A percentile compares a stretch with the other conserved stretches of the same genome.
Conservation (phyloP, 2,329 filamentous ascomycete species). For the Xylaria sp. region DNA sequence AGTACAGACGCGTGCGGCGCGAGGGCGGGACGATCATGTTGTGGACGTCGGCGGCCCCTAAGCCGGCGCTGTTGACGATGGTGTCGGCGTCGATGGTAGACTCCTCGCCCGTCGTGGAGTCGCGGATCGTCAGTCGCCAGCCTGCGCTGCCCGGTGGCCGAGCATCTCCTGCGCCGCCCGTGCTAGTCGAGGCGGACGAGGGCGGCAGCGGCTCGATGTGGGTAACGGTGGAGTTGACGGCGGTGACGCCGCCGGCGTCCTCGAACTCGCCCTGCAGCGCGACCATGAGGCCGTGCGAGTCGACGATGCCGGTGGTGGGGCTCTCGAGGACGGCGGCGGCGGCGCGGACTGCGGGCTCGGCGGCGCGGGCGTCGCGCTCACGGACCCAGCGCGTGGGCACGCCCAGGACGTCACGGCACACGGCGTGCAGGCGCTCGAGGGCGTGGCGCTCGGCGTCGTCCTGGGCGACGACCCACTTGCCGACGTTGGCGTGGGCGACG, state of each 20-base stretch:
- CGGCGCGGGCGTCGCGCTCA: slow-evolving; percentile 66
- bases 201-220: slow-evolving; percentile 62
- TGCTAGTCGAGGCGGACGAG: slow-evolving; percentile 15
- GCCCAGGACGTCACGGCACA: slow-evolving; percentile 56
- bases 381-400: slow-evolving; percentile 80
- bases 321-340: slow-evolving; percentile 81
- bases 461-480: slow-evolving; percentile 97
- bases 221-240: slow-evolving; percentile 74
- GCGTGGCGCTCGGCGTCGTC: slow-evolving; percentile 74
- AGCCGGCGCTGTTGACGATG: slow-evolving; percentile 86
- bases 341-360: slow-evolving; percentile 82
- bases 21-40: slow-evolving; percentile 77
- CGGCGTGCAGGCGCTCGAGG: slow-evolving; percentile 62
- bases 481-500: slow-evolving; percentile 79
- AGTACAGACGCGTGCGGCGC: slow-evolving; percentile 72
- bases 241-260: slow-evolving; percentile 78
- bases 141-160: slow-evolving; percentile 62
- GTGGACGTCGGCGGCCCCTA: slow-evolving; percentile 72
- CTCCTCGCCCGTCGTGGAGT: slow-evolving; percentile 58
- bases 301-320: slow-evolving; percentile 88
- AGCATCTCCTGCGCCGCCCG: too few species aligned
- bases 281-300: slow-evolving; percentile 86
- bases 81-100: slow-evolving; percentile 76
- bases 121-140: slow-evolving; percentile 73
- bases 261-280: slow-evolving; percentile 81